phyloP scores from a whole-genome alignment of 2,329 filamentous ascomycete species.

The Trichoderma lentiforme region DNA sequence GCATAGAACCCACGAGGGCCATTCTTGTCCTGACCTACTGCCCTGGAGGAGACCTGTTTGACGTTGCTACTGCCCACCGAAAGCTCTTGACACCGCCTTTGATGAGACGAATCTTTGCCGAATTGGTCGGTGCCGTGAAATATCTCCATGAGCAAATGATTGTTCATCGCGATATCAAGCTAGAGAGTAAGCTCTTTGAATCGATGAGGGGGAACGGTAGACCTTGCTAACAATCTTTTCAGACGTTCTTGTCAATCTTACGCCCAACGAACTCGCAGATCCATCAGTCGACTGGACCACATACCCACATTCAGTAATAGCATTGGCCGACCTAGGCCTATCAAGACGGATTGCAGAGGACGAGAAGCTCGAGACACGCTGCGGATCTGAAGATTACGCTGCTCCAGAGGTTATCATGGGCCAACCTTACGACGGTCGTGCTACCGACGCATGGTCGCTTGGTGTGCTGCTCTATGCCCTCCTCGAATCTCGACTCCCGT shows the following conservation, averaged over 20 bases:
- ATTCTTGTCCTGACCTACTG: slow-evolving; percentile 88
- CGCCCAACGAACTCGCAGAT: slow-evolving; percentile 63
- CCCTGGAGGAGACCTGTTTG: slow-evolving; percentile 91
- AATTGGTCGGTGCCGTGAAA: slow-evolving; percentile 77
- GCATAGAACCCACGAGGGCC: slow-evolving; percentile 75
- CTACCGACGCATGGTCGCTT: slow-evolving; percentile 91
- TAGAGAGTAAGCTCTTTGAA: slow-evolving; percentile 67
- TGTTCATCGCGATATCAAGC: slow-evolving; percentile 95
- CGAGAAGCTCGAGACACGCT: slow-evolving; percentile 87
- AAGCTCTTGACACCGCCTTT: slow-evolving; percentile 65
- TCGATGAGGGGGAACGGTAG: background rate
- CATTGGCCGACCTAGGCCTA: slow-evolving; percentile 86
- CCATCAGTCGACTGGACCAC: slow-evolving; percentile 63
- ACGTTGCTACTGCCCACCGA: slow-evolving; percentile 73
- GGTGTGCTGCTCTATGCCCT: slow-evolving; percentile 91
- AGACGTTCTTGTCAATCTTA: slow-evolving; percentile 91
- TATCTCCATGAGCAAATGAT: slow-evolving; percentile 85
- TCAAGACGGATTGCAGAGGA: slow-evolving; percentile 81
- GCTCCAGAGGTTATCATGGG: slow-evolving; percentile 96
- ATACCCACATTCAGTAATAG: slow-evolving; percentile 80
- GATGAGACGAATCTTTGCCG: slow-evolving; percentile 82
- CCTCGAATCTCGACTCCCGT: slow-evolving; percentile 88
- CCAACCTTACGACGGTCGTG: slow-evolving; percentile 87
- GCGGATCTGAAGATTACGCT: slow-evolving; percentile 95
- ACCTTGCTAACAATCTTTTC: slow-evolving; percentile 17